Evolutionary conservation across 1,139 yeast genomes (phyloP).

Genomic region (Yarrowia galli): DNA sequence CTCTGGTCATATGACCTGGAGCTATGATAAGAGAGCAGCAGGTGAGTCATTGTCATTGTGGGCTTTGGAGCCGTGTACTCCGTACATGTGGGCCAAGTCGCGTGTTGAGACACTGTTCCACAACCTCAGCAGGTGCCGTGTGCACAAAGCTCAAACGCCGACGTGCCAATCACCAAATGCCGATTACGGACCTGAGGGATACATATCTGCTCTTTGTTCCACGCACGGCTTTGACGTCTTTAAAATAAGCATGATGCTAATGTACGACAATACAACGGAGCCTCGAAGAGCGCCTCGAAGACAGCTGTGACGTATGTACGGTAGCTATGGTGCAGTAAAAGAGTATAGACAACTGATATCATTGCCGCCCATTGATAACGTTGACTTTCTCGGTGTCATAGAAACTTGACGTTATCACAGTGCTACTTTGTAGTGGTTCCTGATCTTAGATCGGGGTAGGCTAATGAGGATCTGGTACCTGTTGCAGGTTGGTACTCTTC

Average conservation of each 20-base stretch:
- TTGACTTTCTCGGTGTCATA: too few relatives aligned
- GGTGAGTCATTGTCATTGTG: not conserved
- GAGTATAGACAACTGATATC: too few relatives aligned
- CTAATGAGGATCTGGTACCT: too few relatives aligned
- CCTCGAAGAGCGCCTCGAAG: too few relatives aligned
- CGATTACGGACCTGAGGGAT: constrained; percentile 3
- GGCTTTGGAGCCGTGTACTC: not conserved
- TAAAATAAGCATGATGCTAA: constrained; percentile 16
- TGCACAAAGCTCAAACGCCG: constrained; percentile 8
- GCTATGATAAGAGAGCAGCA: constrained; percentile 9
- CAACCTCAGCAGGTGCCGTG: not conserved
- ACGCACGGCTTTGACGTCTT: constrained; percentile 15
- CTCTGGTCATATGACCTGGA: constrained; percentile 4
- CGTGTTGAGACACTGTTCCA: not conserved
- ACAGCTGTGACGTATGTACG: too few relatives aligned
- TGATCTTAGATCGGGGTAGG: too few relatives aligned
- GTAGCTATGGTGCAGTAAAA: too few relatives aligned
- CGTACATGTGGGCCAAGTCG: not conserved
- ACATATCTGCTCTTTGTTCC: not conserved
- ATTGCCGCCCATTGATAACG: too few relatives aligned
- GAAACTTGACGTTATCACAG: too few relatives aligned
- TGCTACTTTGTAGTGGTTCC: too few relatives aligned
- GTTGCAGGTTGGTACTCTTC: too few relatives aligned
- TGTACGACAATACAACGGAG: constrained; percentile 2
- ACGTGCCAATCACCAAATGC: constrained; percentile 3